Evolutionary conservation across 345 rosid species (phyloP).

Genomic region (Populus euphratica): DNA sequence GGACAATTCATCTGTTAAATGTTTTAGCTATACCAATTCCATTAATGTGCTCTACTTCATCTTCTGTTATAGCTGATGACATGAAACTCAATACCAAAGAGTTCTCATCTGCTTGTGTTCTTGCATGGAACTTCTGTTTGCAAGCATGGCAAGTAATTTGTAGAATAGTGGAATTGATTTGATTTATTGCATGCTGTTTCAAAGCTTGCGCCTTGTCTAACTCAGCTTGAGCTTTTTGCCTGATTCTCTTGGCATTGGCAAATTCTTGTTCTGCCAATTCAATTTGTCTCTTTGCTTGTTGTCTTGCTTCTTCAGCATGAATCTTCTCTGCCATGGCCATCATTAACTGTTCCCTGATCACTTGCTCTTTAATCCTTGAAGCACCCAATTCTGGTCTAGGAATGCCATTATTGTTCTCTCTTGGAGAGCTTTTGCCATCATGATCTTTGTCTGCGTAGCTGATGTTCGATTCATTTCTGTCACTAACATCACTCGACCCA

Average conservation of each 20-base stretch:
- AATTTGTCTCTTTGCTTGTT: conserved; percentile 58
- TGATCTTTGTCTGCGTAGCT: conserved; percentile 6
- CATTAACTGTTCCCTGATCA: conserved; percentile 35
- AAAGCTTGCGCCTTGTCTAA: conserved; percentile 58
- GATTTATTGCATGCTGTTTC: conserved; percentile 61
- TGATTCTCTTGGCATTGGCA: conserved; percentile 65
- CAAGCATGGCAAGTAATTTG: conserved; percentile 79
- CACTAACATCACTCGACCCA: conserved; percentile 43
- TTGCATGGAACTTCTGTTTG: conserved; percentile 54
- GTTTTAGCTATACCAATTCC: conserved; percentile 5
- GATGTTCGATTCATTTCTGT: conserved; percentile 24
- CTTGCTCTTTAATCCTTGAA: conserved; percentile 35
- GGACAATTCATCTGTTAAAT: not conserved
- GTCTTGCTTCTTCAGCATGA: conserved; percentile 60
- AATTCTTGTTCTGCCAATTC: conserved; percentile 80
- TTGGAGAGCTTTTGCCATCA: conserved; percentile 7
- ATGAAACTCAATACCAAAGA: conserved; percentile 49
- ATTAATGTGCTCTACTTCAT: conserved; percentile 32
- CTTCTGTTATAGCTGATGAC: conserved; percentile 43
- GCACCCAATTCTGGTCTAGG: conserved; percentile 24
- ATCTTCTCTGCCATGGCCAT: conserved; percentile 60
- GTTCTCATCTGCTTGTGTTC: conserved; percentile 36
- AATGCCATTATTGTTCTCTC: conserved; percentile 14
- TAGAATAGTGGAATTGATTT: conserved; percentile 53
- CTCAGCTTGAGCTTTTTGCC: conserved; percentile 80